These are phyloP conservation scores for Paramecium primaurelia DNA, from an alignment of 73 alveolate species.

Conservation along the genomic window DNA sequence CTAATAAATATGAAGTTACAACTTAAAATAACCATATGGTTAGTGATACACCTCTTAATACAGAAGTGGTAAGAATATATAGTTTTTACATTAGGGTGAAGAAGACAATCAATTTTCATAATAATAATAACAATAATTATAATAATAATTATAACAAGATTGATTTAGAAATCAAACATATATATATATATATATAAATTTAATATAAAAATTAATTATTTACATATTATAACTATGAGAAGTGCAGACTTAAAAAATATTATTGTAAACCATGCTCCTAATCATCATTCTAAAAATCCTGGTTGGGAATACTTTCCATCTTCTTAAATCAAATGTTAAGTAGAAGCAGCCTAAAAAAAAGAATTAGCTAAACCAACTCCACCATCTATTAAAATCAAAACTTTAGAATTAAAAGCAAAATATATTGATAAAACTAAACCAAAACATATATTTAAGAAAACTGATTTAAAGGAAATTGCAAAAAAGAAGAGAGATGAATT, in stretches of 20 bases:
- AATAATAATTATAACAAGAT: background rate
- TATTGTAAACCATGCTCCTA: background rate
- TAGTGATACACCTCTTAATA: conserved; percentile 64
- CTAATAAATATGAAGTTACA: conserved; percentile 55
- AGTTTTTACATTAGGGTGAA: background rate
- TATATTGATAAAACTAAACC: background rate
- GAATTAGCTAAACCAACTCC: conserved; percentile 20
- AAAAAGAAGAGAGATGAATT: conserved; percentile 7
- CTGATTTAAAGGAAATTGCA: conserved; percentile 7
- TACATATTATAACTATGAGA: background rate
- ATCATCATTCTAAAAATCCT: conserved; percentile 34
- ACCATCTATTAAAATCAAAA: conserved; percentile 34
- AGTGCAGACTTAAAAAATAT: conserved; percentile 43
- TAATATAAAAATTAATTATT: background rate
- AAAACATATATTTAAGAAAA: conserved; percentile 22
- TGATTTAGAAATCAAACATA: background rate
- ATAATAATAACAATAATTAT: background rate
- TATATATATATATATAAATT: background rate
- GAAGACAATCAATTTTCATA: conserved; percentile 7
- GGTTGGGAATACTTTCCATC: conserved; percentile 52
- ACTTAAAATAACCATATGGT: conserved; percentile 52
- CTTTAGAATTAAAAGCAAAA: background rate
- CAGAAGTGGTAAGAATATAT: conserved; percentile 47
- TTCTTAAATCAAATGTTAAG: conserved; percentile 9
- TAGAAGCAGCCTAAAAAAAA: conserved; percentile 20